Evolutionary conservation across 805 yeast species (phyloP).

Genomic region (Wickerhamomyces queroliae): DNA sequence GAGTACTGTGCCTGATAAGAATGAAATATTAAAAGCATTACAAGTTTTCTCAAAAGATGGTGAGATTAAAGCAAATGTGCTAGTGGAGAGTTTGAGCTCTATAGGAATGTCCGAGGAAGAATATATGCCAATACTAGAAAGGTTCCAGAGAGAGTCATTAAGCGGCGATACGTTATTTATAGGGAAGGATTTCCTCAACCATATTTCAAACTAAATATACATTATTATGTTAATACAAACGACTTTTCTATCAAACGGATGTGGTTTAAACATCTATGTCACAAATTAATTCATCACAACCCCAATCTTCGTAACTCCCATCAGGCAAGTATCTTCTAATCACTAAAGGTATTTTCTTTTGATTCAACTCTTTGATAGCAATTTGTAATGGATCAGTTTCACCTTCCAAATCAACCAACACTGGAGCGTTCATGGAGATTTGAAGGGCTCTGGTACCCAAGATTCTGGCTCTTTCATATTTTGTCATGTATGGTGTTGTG

Average conservation of each 20-base stretch:
- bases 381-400: constrained; percentile 98
- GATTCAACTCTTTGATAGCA: constrained; percentile 94
- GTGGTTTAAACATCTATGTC: constrained; percentile 39
- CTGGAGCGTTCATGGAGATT: constrained; percentile 98
- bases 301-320: constrained; percentile 98
- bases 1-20: constrained; percentile 42
- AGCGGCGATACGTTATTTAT: constrained; percentile 54
- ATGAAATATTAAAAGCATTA: constrained; percentile 55
- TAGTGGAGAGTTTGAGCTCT: constrained; percentile 44
- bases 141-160: constrained; percentile 48
- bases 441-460: constrained; percentile 97
- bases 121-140: constrained; percentile 44
- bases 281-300: constrained; percentile 93
- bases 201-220: constrained; percentile 9
- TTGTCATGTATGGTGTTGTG: constrained; percentile 98
- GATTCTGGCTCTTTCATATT: constrained; percentile 96
- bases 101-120: constrained; percentile 34
- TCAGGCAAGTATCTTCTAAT: constrained; percentile 96
- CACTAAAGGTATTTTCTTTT: constrained; percentile 90
- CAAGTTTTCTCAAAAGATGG: constrained; percentile 40
- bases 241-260: background rate
- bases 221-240: background rate
- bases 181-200: constrained; percentile 58
- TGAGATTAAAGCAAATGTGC: constrained; percentile 40
- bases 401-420: constrained; percentile 95